These are phyloP conservation scores for Trametes hirsuta DNA, from an alignment of 1,284 basidiomycete species.

Conservation along the genomic window DNA sequence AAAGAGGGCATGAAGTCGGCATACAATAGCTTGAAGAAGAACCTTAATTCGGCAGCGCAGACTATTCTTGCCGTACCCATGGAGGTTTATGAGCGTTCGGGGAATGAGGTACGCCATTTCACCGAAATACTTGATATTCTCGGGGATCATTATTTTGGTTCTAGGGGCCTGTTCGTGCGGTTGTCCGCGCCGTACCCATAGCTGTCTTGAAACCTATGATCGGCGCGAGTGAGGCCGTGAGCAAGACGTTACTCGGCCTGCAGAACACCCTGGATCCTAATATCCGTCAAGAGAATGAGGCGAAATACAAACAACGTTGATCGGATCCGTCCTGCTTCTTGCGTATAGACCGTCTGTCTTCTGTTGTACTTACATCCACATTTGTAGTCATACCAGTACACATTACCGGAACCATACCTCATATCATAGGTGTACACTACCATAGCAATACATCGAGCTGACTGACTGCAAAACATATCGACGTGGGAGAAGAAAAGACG, in stretches of 20 bases:
- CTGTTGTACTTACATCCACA: conserved; percentile 15
- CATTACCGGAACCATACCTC: conserved; percentile 27
- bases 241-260: conserved; percentile 92
- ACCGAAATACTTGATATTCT: not conserved
- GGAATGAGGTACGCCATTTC: conserved; percentile 68
- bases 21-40: conserved; percentile 82
- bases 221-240: conserved; percentile 93
- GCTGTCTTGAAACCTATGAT: conserved; percentile 97
- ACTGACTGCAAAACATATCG: conserved; percentile 23
- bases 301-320: conserved; percentile 85
- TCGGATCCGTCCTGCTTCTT: not conserved
- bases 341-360: not conserved
- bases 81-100: conserved; percentile 96
- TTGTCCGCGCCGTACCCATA: conserved; percentile 95
- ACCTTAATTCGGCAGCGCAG: conserved; percentile 92
- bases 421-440: conserved; percentile 28
- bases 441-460: conserved; percentile 25
- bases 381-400: conserved; percentile 28
- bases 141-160: conserved; percentile 10
- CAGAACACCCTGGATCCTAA: conserved; percentile 89
- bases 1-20: conserved; percentile 90
- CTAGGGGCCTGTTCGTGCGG: conserved; percentile 88
- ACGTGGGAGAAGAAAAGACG: conserved; percentile 9
- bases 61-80: conserved; percentile 98
- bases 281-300: conserved; percentile 77